Percentiles rank a stretch among this genome's conserved stretches.
phyloP scores from a whole-genome alignment of 164 flowering plant genomes.

The Pachysandra terminalis region DNA sequence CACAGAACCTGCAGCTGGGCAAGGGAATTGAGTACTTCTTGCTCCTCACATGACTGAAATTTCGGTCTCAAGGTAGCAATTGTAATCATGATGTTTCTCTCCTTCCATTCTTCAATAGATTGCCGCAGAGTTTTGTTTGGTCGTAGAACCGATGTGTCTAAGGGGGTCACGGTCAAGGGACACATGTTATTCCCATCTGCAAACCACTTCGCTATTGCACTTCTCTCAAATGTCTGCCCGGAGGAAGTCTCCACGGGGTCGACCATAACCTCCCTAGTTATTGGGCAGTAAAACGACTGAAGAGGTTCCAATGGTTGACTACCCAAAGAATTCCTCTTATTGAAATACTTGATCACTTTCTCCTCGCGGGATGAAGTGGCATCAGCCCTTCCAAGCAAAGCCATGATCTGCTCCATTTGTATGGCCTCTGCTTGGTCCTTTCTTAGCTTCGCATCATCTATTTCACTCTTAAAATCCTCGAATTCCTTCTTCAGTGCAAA shows the following conservation, averaged over 20 bases:
- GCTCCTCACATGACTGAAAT: conserved; percentile 40
- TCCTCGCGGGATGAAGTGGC: conserved; percentile 53
- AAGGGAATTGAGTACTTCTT: conserved; percentile 45
- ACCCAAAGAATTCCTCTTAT: conserved; percentile 55
- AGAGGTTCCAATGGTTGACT: conserved; percentile 65
- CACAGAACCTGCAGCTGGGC: conserved; percentile 50
- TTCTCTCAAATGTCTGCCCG: conserved; percentile 74
- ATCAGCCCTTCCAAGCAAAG: conserved; percentile 70
- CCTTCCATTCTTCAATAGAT: conserved; percentile 85
- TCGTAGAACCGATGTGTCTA: conserved; percentile 42
- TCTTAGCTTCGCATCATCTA: conserved; percentile 44
- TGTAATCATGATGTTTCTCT: conserved; percentile 62
- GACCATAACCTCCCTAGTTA: conserved; percentile 62
- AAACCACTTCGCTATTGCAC: conserved; percentile 69
- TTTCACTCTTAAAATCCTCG: conserved; percentile 64
- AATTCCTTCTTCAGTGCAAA: conserved; percentile 48
- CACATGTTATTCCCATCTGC: conserved; percentile 47
- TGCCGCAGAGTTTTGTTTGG: conserved; percentile 68
- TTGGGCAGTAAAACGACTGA: conserved; percentile 63
- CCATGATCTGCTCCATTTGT: conserved; percentile 81
- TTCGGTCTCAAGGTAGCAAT: conserved; percentile 47
- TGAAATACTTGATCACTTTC: conserved; percentile 41
- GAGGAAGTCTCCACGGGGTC: conserved; percentile 78
- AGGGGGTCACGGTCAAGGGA: conserved; percentile 49
- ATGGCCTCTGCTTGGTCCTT: conserved; percentile 70